phyloP scores from a whole-genome alignment of 2,329 filamentous ascomycete genomes.

The Xylaria sp. region DNA sequence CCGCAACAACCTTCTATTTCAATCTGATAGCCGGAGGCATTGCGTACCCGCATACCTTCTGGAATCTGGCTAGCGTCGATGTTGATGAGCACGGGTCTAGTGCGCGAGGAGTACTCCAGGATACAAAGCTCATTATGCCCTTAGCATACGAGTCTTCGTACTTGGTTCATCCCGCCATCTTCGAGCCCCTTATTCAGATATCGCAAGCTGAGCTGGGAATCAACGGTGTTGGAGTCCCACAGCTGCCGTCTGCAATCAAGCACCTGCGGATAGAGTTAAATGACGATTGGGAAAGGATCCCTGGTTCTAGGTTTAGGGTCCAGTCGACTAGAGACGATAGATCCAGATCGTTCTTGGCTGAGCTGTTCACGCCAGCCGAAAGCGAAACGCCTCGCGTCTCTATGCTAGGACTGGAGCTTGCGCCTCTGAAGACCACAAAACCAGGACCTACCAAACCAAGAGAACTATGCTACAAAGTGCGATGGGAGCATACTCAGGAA shows the following conservation, averaged over 20 bases:
- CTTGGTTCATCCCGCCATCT: constrained; percentile 43
- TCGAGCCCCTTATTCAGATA: constrained; percentile 42
- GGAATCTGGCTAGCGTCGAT: constrained; percentile 29
- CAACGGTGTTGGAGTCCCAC: constrained; percentile 17
- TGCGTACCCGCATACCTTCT: constrained; percentile 26
- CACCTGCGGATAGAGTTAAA: constrained; percentile 21
- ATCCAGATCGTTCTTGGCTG: constrained; percentile 17
- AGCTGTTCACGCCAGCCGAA: constrained; percentile 22
- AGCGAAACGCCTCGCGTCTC: constrained; percentile 22
- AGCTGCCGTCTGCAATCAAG: constrained; percentile 23
- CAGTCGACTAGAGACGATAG: constrained; percentile 16
- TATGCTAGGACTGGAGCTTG: constrained; percentile 24
- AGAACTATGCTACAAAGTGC: constrained; percentile 32
- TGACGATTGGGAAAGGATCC: constrained; percentile 18
- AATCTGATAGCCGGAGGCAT: constrained; percentile 21
- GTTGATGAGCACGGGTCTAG: constrained; percentile 4
- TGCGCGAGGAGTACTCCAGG: constrained; percentile 38
- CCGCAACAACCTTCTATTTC: constrained; percentile 24
- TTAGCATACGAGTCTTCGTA: constrained; percentile 39
- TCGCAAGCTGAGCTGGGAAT: constrained; percentile 35
- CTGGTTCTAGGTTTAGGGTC: constrained; percentile 22
- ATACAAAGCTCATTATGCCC: constrained; percentile 43
- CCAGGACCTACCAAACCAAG: constrained; percentile 35
- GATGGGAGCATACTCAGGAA: constrained; percentile 27
- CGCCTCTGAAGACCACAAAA: constrained; percentile 22